Evolutionary conservation across 2,329 filamentous ascomycete species (phyloP).

Genomic region (Colletotrichum simmondsii): DNA sequence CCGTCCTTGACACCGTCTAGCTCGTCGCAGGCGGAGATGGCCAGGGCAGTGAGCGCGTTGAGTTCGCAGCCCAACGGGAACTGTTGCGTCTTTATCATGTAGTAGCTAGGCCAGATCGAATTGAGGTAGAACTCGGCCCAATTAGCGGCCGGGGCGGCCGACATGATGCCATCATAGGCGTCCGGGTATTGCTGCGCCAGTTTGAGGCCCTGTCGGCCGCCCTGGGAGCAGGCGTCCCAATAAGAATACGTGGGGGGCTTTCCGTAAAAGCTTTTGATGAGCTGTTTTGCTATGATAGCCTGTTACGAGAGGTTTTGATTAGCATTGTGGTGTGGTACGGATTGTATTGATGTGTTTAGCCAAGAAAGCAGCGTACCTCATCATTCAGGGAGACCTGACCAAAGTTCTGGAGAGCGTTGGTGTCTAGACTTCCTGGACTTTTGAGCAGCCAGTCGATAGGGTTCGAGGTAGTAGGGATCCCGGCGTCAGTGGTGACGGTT

Average conservation of each 20-base stretch:
- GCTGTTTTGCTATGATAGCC: no score
- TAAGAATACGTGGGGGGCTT: constrained; percentile 44
- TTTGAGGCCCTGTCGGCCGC: constrained; percentile 61
- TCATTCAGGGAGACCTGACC: constrained; percentile 40
- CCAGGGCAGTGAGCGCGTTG: constrained; percentile 39
- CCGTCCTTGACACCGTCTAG: constrained; percentile 20
- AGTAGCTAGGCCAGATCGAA: constrained; percentile 5
- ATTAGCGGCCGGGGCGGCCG: constrained; percentile 29
- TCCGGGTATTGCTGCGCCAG: constrained; percentile 57
- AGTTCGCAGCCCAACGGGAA: constrained; percentile 37
- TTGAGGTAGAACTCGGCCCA: constrained; percentile 12
- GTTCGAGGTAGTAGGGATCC: neutral
- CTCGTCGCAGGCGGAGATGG: constrained; percentile 1
- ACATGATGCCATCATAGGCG: constrained; percentile 57
- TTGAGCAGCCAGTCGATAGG: constrained; percentile 28
- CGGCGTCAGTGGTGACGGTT: constrained; percentile 36
- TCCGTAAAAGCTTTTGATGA: no score
- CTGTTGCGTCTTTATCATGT: neutral
- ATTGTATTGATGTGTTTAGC: no score
- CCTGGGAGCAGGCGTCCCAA: constrained; percentile 62
- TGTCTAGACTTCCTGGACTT: constrained; percentile 13
- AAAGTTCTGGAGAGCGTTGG: constrained; percentile 44
- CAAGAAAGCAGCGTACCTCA: constrained; percentile 52
- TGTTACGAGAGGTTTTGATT: no score
- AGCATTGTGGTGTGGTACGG: no score